Percentiles rank a stretch among this genome's conserved stretches.
These are phyloP conservation scores for Daucus carota DNA, from an alignment of 129 eudicot species.

Conservation along the genomic window DNA sequence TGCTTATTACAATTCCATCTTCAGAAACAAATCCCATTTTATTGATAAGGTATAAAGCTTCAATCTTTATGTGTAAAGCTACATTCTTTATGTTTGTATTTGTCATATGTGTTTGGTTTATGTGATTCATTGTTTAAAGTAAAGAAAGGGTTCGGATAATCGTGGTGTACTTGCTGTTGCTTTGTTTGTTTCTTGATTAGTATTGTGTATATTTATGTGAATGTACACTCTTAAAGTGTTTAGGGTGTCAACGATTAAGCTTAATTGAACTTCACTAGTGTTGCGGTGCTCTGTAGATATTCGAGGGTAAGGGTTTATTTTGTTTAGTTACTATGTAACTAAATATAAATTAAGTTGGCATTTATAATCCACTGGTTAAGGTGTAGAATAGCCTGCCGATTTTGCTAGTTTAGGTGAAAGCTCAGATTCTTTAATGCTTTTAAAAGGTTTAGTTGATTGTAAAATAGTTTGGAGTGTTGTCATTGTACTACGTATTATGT, in stretches of 20 bases:
- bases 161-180: background rate
- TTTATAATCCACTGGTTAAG: background rate
- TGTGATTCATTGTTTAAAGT: background rate
- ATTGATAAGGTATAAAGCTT: slow-evolving; percentile 41
- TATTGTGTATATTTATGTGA: background rate
- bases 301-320: background rate
- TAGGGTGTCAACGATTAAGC: background rate
- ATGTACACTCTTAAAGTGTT: background rate
- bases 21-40: slow-evolving; percentile 60
- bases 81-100: background rate
- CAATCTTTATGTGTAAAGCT: background rate
- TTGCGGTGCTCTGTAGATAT: background rate
- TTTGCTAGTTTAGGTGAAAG: background rate
- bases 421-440: background rate
- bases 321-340: background rate
- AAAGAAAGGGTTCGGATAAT: background rate
- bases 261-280: slow-evolving; percentile 10
- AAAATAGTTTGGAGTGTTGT: background rate
- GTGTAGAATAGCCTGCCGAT: background rate
- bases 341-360: background rate
- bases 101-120: background rate
- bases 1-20: slow-evolving; percentile 80
- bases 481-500: background rate
- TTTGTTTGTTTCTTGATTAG: slow-evolving; percentile 41
- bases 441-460: background rate